Percentiles rank a stretch among this genome's conserved stretches.
These are phyloP conservation scores for Aureobasidium sp. DNA, from an alignment of 2,329 filamentous ascomycete species.

Conservation along the genomic window DNA sequence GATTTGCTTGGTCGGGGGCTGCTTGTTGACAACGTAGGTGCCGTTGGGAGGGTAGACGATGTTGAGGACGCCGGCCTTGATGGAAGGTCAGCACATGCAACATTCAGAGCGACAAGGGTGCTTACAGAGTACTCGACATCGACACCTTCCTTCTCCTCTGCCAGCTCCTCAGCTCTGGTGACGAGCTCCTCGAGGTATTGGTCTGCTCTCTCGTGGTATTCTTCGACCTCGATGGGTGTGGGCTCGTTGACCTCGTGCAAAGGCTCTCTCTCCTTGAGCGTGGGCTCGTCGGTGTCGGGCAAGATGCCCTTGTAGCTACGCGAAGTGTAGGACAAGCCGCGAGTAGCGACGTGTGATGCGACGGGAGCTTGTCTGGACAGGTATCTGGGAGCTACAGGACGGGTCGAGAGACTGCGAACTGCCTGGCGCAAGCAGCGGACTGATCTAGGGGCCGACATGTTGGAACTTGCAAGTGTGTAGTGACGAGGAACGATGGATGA, in stretches of 20 bases:
- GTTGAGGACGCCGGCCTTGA: constrained; percentile 76
- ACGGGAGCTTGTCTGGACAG: constrained; percentile 3
- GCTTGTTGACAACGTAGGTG: constrained; percentile 95
- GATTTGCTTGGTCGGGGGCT: constrained; percentile 94
- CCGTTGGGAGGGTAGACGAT: constrained; percentile 63
- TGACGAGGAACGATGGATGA: background rate
- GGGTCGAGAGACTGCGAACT: constrained; percentile 19
- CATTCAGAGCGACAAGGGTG: background rate
- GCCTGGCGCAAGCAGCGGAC: constrained; percentile 22
- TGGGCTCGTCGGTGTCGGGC: constrained; percentile 36
- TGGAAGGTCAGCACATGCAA: constrained; percentile 10
- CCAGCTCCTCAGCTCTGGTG: constrained; percentile 60
- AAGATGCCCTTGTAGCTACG: constrained; percentile 31
- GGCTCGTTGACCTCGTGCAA: constrained; percentile 42
- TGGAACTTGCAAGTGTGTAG: background rate
- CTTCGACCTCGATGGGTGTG: constrained; percentile 58
- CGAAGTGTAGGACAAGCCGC: constrained; percentile 14
- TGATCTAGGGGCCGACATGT: constrained; percentile 23
- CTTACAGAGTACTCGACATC: constrained; percentile 83
- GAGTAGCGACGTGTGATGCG: constrained; percentile 13
- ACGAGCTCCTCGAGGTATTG: constrained; percentile 59
- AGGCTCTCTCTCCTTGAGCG: constrained; percentile 32
- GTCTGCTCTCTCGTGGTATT: constrained; percentile 76
- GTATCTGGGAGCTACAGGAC: constrained; percentile 9
- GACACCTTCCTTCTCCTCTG: constrained; percentile 66